These are phyloP conservation scores for Tetrahymena malaccensis DNA, from an alignment of 73 alveolate genomes.

Conservation along the genomic window DNA sequence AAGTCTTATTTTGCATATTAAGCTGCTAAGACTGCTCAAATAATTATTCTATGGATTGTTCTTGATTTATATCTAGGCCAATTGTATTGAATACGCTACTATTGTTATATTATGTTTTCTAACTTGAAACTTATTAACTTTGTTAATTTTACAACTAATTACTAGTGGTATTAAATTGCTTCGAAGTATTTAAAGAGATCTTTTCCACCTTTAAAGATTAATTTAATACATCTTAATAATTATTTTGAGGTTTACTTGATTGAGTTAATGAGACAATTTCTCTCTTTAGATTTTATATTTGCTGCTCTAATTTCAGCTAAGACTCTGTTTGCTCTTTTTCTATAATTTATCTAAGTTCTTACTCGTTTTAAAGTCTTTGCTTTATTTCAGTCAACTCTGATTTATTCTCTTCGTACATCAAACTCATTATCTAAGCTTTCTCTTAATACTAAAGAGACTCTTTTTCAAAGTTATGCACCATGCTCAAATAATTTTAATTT, in stretches of 20 bases:
- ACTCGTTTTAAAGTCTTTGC: neutral
- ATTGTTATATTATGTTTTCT: neutral
- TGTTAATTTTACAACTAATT: too few relatives aligned
- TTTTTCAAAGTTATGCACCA: neutral
- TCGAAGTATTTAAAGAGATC: neutral
- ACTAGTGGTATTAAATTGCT: neutral
- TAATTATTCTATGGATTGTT: neutral
- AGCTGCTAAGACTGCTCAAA: neutral
- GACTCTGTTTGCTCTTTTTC: neutral
- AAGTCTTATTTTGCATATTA: neutral
- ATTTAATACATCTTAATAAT: neutral
- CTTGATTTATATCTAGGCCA: neutral
- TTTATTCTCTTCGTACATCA: neutral
- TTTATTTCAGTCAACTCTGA: neutral
- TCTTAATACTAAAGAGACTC: neutral
- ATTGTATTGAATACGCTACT: neutral
- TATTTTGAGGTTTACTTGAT: neutral
- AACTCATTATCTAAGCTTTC: neutral
- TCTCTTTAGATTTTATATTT: neutral
- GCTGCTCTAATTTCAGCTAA: neutral
- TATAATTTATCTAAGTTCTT: neutral
- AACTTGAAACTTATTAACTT: neutral
- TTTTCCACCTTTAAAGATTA: neutral
- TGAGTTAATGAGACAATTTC: neutral
- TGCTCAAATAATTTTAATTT: neutral